A percentile compares a stretch with the other conserved stretches of the same genome.
Conservation (phyloP, 2,329 filamentous ascomycete species). For the Fusarium sp. region DNA sequence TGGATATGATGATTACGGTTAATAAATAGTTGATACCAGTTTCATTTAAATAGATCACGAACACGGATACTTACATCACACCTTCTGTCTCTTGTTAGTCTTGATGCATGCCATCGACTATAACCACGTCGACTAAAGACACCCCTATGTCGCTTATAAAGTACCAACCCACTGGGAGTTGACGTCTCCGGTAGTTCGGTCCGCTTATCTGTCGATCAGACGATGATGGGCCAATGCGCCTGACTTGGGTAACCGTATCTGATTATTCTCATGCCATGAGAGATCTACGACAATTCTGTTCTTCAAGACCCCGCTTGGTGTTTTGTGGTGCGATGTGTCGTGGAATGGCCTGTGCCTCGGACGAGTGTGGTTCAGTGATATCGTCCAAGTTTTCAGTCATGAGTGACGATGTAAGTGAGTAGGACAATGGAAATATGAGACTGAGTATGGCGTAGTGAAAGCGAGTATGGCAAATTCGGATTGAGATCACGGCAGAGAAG, state of each 20-base stretch:
- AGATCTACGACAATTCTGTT: not conserved
- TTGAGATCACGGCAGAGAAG: not conserved
- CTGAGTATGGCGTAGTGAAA: not conserved
- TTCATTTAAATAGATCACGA: constrained; percentile 14
- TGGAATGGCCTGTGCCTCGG: constrained; percentile 17
- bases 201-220: constrained; percentile 14
- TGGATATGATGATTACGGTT: constrained; percentile 24
- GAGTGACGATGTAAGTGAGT: not conserved
- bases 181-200: not conserved
- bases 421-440: not conserved
- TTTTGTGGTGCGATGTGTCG: constrained; percentile 4
- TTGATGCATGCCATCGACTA: not conserved
- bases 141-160: not conserved
- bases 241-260: not conserved
- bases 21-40: constrained; percentile 14
- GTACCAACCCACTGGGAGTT: not conserved
- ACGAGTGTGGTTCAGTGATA: not conserved
- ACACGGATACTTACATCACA: not conserved
- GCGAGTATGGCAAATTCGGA: not conserved
- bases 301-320: not conserved
- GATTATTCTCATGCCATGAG: not conserved
- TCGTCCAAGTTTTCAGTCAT: not conserved
- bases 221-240: not conserved
- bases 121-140: not conserved
- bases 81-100: not conserved